These are phyloP conservation scores for Phytophthora sansomeana DNA, from an alignment of 352 stramenopile species.

Conservation along the genomic window DNA sequence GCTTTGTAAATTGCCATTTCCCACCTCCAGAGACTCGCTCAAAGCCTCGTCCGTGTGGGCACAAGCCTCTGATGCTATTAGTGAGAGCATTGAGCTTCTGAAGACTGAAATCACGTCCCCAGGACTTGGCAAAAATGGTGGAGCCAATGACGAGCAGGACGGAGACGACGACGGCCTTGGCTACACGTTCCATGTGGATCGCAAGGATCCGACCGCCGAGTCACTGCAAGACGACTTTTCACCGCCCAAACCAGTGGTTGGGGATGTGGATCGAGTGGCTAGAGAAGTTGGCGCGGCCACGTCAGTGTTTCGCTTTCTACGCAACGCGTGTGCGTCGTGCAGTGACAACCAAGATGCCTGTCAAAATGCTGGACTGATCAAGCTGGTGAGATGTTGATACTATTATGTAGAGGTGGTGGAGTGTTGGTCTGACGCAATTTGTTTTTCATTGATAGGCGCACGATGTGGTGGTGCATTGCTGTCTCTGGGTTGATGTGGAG, in stretches of 20 bases:
- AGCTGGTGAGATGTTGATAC: conserved; percentile 15
- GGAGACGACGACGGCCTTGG: conserved; percentile 70
- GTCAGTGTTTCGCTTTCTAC: conserved; percentile 72
- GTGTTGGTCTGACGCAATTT: conserved; percentile 9
- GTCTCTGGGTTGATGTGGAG: conserved; percentile 68
- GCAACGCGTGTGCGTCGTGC: conserved; percentile 69
- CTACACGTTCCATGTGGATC: conserved; percentile 70
- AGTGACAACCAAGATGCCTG: conserved; percentile 62
- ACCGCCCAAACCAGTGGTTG: conserved; percentile 39
- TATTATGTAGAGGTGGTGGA: neutral
- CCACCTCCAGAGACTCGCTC: conserved; percentile 29
- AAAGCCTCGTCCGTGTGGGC: conserved; percentile 25
- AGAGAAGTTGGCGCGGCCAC: conserved; percentile 36
- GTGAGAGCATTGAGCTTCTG: conserved; percentile 18
- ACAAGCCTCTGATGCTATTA: conserved; percentile 23
- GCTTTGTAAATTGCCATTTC: neutral
- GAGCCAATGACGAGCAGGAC: conserved; percentile 22
- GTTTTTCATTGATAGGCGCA: conserved; percentile 41
- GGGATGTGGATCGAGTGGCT: conserved; percentile 10
- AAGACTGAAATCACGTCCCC: conserved; percentile 2
- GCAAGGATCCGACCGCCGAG: conserved; percentile 39
- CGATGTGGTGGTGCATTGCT: conserved; percentile 47
- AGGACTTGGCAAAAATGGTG: neutral
- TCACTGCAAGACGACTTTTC: conserved; percentile 39
- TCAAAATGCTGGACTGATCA: conserved; percentile 26